Evolutionary conservation across 768 basidiomycete species (phyloP).

Genomic region (Mycena chlorophos): DNA sequence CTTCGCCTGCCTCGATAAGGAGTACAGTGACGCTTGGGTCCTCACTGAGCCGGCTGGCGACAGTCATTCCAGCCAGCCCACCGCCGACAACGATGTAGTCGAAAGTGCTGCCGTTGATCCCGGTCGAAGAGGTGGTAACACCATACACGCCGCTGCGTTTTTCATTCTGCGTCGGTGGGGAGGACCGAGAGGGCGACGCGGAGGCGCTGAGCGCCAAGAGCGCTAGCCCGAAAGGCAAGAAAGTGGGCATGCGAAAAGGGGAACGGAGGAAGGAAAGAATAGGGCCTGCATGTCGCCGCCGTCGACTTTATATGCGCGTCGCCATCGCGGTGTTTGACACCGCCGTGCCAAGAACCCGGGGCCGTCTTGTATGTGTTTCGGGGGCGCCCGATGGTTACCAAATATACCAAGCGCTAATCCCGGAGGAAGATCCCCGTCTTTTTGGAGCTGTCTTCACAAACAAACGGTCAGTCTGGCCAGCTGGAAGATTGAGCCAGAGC

Average conservation of each 20-base stretch:
- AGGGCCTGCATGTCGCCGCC: too few relatives aligned
- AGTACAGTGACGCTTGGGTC: slow-evolving; percentile 30
- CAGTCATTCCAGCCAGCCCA: slow-evolving; percentile 22
- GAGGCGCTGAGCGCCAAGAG: slow-evolving; percentile 18
- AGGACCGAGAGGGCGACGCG: neutral
- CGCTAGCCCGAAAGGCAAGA: neutral
- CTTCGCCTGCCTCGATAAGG: slow-evolving; percentile 38
- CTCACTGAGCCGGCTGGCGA: slow-evolving; percentile 35
- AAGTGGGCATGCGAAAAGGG: neutral
- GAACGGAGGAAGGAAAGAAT: too few relatives aligned
- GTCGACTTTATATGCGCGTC: too few relatives aligned
- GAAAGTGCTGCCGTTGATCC: slow-evolving; percentile 22
- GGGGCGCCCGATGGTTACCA: too few relatives aligned
- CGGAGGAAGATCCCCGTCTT: too few relatives aligned
- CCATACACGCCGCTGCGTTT: slow-evolving; percentile 17
- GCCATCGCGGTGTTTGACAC: too few relatives aligned
- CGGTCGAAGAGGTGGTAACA: slow-evolving; percentile 15
- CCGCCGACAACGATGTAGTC: slow-evolving; percentile 31
- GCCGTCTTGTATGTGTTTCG: too few relatives aligned
- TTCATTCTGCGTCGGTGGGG: slow-evolving; percentile 5
- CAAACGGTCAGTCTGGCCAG: too few relatives aligned
- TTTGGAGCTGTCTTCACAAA: too few relatives aligned
- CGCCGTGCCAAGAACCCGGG: too few relatives aligned
- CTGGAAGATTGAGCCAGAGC: too few relatives aligned
- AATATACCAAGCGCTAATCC: too few relatives aligned